Evolutionary conservation across 1,139 yeast genomes (phyloP).

Genomic region (Taphrina flavorubra): DNA sequence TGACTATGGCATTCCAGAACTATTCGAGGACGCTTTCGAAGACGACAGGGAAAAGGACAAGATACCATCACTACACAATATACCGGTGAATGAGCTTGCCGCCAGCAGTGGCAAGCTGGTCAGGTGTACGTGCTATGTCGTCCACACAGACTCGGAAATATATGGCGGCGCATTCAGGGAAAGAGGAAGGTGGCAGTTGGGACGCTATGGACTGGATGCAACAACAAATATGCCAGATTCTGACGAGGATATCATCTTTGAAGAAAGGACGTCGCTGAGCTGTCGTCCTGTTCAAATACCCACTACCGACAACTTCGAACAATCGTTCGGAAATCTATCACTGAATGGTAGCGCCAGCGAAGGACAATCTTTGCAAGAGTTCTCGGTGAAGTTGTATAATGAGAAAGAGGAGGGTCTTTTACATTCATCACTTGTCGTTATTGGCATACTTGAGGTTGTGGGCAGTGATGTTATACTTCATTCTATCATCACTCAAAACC

Average conservation of each 20-base stretch:
- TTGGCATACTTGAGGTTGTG: conserved; percentile 27
- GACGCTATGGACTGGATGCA: conserved; percentile 35
- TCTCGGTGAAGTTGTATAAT: conserved; percentile 31
- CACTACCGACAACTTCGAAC: neutral
- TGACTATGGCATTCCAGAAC: conserved; percentile 36
- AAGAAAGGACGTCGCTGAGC: conserved; percentile 25
- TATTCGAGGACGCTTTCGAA: conserved; percentile 31
- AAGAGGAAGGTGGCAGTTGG: conserved; percentile 32
- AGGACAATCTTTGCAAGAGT: neutral
- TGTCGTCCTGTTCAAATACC: conserved; percentile 12
- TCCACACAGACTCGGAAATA: conserved; percentile 33
- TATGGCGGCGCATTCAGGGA: conserved; percentile 32
- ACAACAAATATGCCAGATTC: conserved; percentile 3
- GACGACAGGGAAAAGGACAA: conserved; percentile 28
- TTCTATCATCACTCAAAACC: conserved; percentile 25
- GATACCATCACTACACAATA: conserved; percentile 9
- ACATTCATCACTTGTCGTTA: conserved; percentile 29
- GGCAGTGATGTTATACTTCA: conserved; percentile 18
- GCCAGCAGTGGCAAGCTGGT: conserved; percentile 18
- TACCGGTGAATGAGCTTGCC: conserved; percentile 3
- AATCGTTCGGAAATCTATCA: conserved; percentile 14
- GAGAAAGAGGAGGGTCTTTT: conserved; percentile 35
- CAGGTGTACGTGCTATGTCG: conserved; percentile 26
- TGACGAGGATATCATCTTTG: conserved; percentile 25
- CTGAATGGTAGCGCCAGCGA: neutral